Evolutionary conservation across 1,139 yeast species (phyloP), one percentile per base, ranked within the genome.

Genomic region (Nakaseomyces nivariensis): DNA sequence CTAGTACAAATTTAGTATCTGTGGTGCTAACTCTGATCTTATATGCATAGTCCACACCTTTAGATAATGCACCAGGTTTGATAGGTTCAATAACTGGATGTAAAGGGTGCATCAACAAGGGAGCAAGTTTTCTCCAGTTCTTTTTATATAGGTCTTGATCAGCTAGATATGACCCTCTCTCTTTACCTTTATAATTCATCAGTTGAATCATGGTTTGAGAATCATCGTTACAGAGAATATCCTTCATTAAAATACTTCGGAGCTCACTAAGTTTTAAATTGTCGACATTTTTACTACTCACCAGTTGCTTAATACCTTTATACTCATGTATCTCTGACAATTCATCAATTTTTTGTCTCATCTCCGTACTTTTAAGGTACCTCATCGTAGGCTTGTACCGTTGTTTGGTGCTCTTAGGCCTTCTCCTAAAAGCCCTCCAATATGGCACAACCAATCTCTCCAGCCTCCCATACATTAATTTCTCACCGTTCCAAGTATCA

Each of bases 1-100:
- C 11, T 27, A 41, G 13, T 6, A 1, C 4, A 10, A 24, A 6
- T 24, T 26, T 24, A 5, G 29, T 4, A 44, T 10, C 49, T 29
- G 5, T 52, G 27, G 24, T 32, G 26, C n/a, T 37, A 44, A 22
- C 40, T n/a, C 7, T 45, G 47, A 29, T 47, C 49, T 25, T 40
- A 33, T 22, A 51, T 42, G 7, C 32, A 43, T 17, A 55, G 31
- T 38, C 41, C 8, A 38, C 7, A 8, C 36, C 11, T 9, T 29
- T 6, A 2, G 36, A n/a, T 10, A 11, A 9, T 5, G 5, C n/a
- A 8, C 5, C 36, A 8, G 36, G 29, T 26, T 26, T 38, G 5
- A 25, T 9, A 24, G 24, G 8, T 4, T 11, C 17, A 5, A 38
- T 24, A 7, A 13, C 4, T 4, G 42, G 42, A n/a, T 11, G 11